A percentile compares a stretch with the other conserved stretches of the same genome.
These are phyloP conservation scores for Monosporascus sp. DNA, from an alignment of 2,329 filamentous ascomycete genomes.

Conservation along the genomic window DNA sequence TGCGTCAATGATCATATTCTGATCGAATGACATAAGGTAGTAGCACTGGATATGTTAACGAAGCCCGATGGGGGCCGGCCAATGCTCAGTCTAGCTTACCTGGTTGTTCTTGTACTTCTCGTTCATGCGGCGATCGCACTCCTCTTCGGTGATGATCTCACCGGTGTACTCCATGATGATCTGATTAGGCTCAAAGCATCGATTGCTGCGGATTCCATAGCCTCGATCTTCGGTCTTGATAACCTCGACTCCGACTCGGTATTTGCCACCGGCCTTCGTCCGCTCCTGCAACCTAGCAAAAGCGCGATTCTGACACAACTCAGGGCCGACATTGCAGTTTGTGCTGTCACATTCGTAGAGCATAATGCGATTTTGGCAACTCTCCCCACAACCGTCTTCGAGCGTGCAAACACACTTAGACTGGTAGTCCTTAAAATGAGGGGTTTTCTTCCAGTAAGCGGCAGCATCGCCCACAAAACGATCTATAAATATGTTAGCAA, in stretches of 20 bases:
- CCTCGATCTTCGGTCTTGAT: constrained; percentile 85
- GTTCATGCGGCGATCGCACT: constrained; percentile 91
- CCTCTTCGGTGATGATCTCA: constrained; percentile 92
- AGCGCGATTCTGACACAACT: constrained; percentile 75
- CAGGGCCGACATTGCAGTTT: constrained; percentile 77
- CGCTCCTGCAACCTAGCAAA: constrained; percentile 77
- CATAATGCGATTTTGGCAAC: constrained; percentile 94
- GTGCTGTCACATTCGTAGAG: constrained; percentile 90
- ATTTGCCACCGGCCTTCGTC: constrained; percentile 73
- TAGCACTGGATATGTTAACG: constrained; percentile 61
- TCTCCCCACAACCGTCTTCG: constrained; percentile 78
- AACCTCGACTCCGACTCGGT: constrained; percentile 89
- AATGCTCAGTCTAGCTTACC: constrained; percentile 43
- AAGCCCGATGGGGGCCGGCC: constrained; percentile 6
- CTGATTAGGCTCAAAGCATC: constrained; percentile 80
- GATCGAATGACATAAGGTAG: constrained; percentile 97
- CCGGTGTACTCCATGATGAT: constrained; percentile 99
- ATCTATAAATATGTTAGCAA: constrained; percentile 50
- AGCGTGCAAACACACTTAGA: constrained; percentile 73
- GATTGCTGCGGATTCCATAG: constrained; percentile 85
- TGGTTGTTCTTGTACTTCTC: constrained; percentile 90
- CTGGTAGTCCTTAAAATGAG: constrained; percentile 66
- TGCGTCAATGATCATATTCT: constrained; percentile 97
- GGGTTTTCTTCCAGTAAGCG: constrained; percentile 74
- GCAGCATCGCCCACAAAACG: constrained; percentile 83